phyloP scores from a whole-genome alignment of 352 stramenopile genomes.

The Globisporangium uncinulatum region DNA sequence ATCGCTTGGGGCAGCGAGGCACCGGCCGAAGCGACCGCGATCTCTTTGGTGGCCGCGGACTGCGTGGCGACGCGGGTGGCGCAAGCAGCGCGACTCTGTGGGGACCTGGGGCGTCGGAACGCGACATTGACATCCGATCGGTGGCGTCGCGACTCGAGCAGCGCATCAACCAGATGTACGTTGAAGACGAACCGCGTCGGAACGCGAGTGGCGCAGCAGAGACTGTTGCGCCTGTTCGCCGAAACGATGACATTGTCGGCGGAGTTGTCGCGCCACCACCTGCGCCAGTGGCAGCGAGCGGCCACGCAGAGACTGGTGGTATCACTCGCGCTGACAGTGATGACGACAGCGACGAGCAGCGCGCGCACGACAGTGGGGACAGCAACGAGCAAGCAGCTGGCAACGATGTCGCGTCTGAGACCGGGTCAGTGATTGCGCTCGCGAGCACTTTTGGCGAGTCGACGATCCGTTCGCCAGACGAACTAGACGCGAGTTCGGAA shows the following conservation, averaged over 20 bases:
- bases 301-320: not conserved
- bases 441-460: slow-evolving; percentile 80
- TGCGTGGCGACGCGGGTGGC: slow-evolving; percentile 26
- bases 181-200: slow-evolving; percentile 23
- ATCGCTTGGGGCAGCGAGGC: slow-evolving; percentile 30
- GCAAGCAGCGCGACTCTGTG: slow-evolving; percentile 24
- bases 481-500: slow-evolving; percentile 44
- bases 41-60: slow-evolving; percentile 36
- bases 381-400: slow-evolving; percentile 12
- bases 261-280: not conserved
- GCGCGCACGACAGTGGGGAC: not conserved
- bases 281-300: not conserved
- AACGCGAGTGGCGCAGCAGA: slow-evolving; percentile 6
- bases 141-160: slow-evolving; percentile 75
- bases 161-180: slow-evolving; percentile 45
- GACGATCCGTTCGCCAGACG: slow-evolving; percentile 65
- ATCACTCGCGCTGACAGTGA: not conserved
- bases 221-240: slow-evolving; percentile 1
- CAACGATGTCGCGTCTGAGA: slow-evolving; percentile 35
- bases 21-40: slow-evolving; percentile 46
- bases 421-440: slow-evolving; percentile 77
- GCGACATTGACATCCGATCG: slow-evolving; percentile 56
- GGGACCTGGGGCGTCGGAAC: slow-evolving; percentile 23
- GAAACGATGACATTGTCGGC: not conserved
- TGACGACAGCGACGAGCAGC: not conserved